Evolutionary conservation across 345 rosid genomes (phyloP).

Genomic region (Angophora floribunda): DNA sequence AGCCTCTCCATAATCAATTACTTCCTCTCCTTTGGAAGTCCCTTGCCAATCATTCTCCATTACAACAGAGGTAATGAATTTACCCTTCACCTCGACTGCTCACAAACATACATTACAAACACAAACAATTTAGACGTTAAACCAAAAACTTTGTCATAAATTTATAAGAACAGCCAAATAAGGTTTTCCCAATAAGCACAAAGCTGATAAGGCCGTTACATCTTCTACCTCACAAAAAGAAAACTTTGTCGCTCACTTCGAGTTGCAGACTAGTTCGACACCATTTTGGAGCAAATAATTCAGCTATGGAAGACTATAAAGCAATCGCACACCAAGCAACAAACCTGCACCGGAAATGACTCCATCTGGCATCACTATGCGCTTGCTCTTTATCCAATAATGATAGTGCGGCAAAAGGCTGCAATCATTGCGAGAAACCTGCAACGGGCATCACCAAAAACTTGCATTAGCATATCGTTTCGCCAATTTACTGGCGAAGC

Average conservation of each 20-base stretch:
- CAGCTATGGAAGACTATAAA: neutral
- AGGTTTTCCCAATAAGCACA: neutral
- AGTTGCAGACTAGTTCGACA: neutral
- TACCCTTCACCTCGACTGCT: constrained; percentile 69
- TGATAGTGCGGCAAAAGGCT: constrained; percentile 65
- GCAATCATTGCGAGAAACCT: constrained; percentile 16
- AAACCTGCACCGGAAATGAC: constrained; percentile 79
- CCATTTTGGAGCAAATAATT: neutral
- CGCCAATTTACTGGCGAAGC: neutral
- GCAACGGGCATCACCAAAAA: neutral
- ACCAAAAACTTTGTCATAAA: neutral
- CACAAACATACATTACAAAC: neutral
- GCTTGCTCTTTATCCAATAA: constrained; percentile 69
- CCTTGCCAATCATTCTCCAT: constrained; percentile 54
- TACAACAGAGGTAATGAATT: constrained; percentile 45
- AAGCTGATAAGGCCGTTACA: neutral
- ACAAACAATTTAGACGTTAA: neutral
- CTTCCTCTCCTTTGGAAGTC: constrained; percentile 24
- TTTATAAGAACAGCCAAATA: neutral
- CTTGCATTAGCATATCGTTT: neutral
- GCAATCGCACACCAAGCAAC: neutral
- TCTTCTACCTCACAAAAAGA: neutral
- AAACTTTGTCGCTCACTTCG: neutral
- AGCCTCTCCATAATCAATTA: constrained; percentile 74
- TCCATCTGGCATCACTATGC: constrained; percentile 61